Evolutionary conservation across 2,329 filamentous ascomycete species (phyloP).

Genomic region (Aspergillus sp.): DNA sequence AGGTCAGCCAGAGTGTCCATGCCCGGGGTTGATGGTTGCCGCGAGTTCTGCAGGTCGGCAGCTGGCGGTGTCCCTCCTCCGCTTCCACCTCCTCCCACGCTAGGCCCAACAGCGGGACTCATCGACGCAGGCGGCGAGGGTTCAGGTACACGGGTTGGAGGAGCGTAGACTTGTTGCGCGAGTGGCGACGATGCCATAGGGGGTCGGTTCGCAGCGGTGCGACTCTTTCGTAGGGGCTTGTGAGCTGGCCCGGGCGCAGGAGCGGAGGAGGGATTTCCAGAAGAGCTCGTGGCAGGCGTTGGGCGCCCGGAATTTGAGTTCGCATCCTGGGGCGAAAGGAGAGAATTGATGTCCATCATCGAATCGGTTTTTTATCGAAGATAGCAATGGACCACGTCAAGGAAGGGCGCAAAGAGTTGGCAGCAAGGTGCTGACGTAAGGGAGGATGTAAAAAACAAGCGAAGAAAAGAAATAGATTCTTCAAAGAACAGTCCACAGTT

Average conservation of each 20-base stretch:
- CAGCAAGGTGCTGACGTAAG: conserved; percentile 15
- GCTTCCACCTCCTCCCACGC: conserved; percentile 26
- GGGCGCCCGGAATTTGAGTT: conserved; percentile 39
- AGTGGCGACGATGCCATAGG: conserved; percentile 44
- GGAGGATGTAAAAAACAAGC: conserved; percentile 4
- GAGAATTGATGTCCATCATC: conserved; percentile 49
- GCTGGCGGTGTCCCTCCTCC: conserved; percentile 40
- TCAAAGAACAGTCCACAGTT: conserved; percentile 29
- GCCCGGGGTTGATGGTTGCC: conserved; percentile 46
- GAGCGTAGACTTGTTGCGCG: conserved; percentile 43
- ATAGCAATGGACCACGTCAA: conserved; percentile 18
- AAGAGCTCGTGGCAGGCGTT: conserved; percentile 27
- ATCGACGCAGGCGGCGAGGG: conserved; percentile 38
- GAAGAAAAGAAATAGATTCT: conserved; percentile 11
- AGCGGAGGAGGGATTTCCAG: conserved; percentile 25
- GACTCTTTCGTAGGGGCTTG: conserved; percentile 38
- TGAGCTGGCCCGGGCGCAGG: conserved; percentile 31
- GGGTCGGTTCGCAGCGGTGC: conserved; percentile 32
- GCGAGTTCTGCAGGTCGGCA: conserved; percentile 33
- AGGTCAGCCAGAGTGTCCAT: conserved; percentile 52
- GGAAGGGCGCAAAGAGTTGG: conserved; percentile 16
- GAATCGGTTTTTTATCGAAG: background rate
- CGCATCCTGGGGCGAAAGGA: conserved; percentile 46
- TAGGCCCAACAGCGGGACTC: conserved; percentile 31
- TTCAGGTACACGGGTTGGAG: conserved; percentile 34